Conservation (phyloP, 805 yeast genomes). For the Metahyphopichia silvanorum region DNA sequence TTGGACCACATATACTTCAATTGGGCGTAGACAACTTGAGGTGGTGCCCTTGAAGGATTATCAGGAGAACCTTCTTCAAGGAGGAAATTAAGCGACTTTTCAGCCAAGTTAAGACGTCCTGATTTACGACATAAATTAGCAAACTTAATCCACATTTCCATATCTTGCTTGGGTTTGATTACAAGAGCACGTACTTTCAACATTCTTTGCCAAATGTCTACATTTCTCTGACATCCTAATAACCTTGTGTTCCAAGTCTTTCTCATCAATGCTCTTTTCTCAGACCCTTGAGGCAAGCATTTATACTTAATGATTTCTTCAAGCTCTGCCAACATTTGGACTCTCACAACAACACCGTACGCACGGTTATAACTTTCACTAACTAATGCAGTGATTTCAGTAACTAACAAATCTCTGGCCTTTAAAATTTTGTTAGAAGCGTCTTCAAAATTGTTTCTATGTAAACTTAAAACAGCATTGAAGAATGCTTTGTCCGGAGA, state of each 20-base stretch:
- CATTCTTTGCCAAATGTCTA: constrained; percentile 98
- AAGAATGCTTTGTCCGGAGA: constrained; percentile 95
- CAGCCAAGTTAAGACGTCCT: constrained; percentile 88
- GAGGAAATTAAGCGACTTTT: constrained; percentile 78
- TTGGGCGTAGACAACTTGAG: constrained; percentile 96
- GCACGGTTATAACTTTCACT: constrained; percentile 97
- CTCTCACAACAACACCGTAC: constrained; percentile 92
- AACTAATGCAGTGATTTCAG: constrained; percentile 91
- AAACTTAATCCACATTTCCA: constrained; percentile 97
- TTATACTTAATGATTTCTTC: constrained; percentile 94
- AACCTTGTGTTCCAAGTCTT: constrained; percentile 93
- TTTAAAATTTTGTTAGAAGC: constrained; percentile 74
- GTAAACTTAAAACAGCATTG: constrained; percentile 83
- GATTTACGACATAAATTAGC: constrained; percentile 95
- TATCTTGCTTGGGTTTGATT: constrained; percentile 90
- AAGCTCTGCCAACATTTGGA: constrained; percentile 94
- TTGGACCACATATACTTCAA: constrained; percentile 96
- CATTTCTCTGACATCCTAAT: constrained; percentile 92
- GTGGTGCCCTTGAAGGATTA: constrained; percentile 78
- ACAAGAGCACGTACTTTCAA: constrained; percentile 90
- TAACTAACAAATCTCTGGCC: constrained; percentile 86
- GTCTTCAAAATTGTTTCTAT: constrained; percentile 78
- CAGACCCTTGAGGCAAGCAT: constrained; percentile 77
- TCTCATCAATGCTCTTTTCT: constrained; percentile 72
- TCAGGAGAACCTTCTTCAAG: constrained; percentile 70